phyloP scores from a whole-genome alignment of 2,329 filamentous ascomycete genomes.

The Pseudogymnoascus sp. region DNA sequence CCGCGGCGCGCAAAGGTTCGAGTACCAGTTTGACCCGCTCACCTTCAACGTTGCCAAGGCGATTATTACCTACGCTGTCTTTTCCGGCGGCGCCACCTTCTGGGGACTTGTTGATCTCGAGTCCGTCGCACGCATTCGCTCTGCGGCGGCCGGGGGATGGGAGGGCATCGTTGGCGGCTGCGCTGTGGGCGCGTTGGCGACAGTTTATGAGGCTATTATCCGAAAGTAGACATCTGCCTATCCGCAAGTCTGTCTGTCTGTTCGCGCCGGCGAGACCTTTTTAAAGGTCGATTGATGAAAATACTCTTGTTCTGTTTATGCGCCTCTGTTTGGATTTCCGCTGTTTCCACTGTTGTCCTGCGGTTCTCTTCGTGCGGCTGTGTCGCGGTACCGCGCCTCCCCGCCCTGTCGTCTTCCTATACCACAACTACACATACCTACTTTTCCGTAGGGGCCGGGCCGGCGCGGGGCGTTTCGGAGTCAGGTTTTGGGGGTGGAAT shows the following conservation, averaged over 20 bases:
- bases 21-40: constrained; percentile 71
- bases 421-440: constrained; percentile 1
- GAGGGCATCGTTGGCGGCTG: constrained; percentile 62
- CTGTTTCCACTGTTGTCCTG: not conserved
- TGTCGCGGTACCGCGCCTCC: not conserved
- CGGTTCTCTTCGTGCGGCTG: not conserved
- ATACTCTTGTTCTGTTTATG: constrained; percentile 2
- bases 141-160: constrained; percentile 64
- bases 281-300: not conserved
- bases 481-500: not conserved
- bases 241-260: not conserved
- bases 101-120: constrained; percentile 53
- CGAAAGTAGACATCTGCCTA: constrained; percentile 45
- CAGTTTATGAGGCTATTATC: constrained; percentile 71
- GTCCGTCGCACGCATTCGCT: constrained; percentile 56
- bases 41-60: constrained; percentile 88
- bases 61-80: constrained; percentile 73
- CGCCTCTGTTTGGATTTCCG: not conserved
- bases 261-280: not conserved
- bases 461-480: not conserved
- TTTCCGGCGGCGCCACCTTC: constrained; percentile 58
- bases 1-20: constrained; percentile 36
- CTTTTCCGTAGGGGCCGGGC: not conserved
- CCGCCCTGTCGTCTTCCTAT: not conserved
- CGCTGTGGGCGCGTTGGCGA: constrained; percentile 59